phyloP scores from a whole-genome alignment of 1,284 basidiomycete genomes.

The Schizophyllum commune region DNA sequence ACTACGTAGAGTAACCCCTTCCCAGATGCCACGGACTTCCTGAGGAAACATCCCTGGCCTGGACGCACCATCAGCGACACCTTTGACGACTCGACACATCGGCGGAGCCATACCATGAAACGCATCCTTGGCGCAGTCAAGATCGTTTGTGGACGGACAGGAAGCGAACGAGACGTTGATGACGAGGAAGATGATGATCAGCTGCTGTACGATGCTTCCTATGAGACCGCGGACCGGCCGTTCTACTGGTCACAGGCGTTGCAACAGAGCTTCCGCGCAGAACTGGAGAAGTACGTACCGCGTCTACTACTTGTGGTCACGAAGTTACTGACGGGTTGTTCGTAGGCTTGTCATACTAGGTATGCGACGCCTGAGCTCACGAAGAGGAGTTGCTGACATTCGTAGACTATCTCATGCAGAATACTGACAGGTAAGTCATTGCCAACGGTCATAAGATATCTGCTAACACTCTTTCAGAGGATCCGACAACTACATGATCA shows the following conservation, averaged over 20 bases:
- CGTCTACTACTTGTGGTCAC: neutral
- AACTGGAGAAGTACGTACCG: constrained; percentile 70
- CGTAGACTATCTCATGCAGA: constrained; percentile 81
- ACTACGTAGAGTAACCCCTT: constrained; percentile 1
- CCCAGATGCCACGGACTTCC: constrained; percentile 79
- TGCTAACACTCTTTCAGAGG: constrained; percentile 16
- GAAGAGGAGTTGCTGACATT: neutral
- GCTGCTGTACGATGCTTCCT: constrained; percentile 54
- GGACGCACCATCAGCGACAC: constrained; percentile 78
- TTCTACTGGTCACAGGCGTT: constrained; percentile 78
- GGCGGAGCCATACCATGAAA: constrained; percentile 56
- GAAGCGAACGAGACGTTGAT: constrained; percentile 57
- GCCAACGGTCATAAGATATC: neutral
- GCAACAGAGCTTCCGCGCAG: constrained; percentile 77
- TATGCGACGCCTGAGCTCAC: constrained; percentile 22
- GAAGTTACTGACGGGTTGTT: constrained; percentile 7
- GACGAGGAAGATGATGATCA: constrained; percentile 72
- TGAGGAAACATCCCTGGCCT: constrained; percentile 83
- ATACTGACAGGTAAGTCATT: constrained; percentile 53
- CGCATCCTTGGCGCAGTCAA: constrained; percentile 60
- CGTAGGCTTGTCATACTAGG: constrained; percentile 78
- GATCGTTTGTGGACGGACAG: constrained; percentile 74
- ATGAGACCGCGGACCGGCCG: constrained; percentile 43
- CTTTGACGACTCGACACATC: constrained; percentile 73
- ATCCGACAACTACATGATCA: constrained; percentile 86